Base-by-base conservation (phyloP, 1,139 yeast species). In the Saccharomyces pastorianus region DNA sequence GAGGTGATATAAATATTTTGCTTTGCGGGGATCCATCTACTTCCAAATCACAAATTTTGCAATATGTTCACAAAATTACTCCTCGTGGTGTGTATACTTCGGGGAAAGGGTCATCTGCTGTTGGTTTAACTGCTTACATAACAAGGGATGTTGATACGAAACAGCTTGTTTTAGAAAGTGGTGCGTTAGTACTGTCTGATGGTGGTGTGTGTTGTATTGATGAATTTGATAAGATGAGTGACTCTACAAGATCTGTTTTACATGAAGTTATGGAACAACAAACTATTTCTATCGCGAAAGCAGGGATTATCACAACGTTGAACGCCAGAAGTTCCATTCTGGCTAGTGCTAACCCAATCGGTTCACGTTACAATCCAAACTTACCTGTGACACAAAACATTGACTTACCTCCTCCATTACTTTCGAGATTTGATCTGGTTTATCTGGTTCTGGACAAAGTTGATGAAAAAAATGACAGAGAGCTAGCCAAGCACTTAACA, bases 201-300 rank as follows among this genome's bases (percentile, higher is more conserved):
- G 99, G 99, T 55, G 99, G 99, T 75, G 85, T 93, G 53, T 93
- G 99, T 75, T 95, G 99, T 73, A 93, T 93, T 69, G 99, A 93
- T 75, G 99, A 93, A 74, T 93, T 93, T 67, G 99, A 93, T 73
- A 93, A 93, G 71, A 93, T 93, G 99, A 81, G 85, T 57, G 99
- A 93, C 64, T 75, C 96, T 1, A 93, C 99, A 0, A 77, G 99
- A 65, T 89, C 97, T 2, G 98, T 93, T 14, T 76, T 93, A 56
- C 99, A 93, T 71, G 99, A 93, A 78, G 99, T 95, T 23, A 93
- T 93, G 99, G 99, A 93, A 76, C 99, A 93, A 71, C 99, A 93
- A 71, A 93, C 99, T 0, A 93, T 93, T 48, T 90, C 98, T 11
- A 89, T 93, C 64, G 99, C 99, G 47, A 93, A 93, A 68, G 99